Percentiles rank a stretch among this genome's conserved stretches.
phyloP scores from a whole-genome alignment of 352 stramenopile genomes.

The Phytophthora nicotianae region DNA sequence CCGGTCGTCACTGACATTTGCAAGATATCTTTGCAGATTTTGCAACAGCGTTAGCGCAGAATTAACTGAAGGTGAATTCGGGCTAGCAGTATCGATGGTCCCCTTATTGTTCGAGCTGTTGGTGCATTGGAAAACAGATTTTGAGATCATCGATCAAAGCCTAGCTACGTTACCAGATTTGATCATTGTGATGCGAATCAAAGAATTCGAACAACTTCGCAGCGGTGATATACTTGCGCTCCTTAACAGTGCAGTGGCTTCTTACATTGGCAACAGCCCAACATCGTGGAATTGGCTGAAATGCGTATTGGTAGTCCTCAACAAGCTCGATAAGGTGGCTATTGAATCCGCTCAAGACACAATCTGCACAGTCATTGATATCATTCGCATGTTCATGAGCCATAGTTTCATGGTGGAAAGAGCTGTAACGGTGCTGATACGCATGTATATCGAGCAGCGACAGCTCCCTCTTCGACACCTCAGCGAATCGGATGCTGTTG shows the following conservation, averaged over 20 bases:
- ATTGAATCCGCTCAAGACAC: slow-evolving; percentile 14
- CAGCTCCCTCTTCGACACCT: slow-evolving; percentile 21
- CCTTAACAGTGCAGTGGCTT: slow-evolving; percentile 13
- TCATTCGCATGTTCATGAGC: slow-evolving; percentile 30
- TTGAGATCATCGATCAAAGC: slow-evolving; percentile 24
- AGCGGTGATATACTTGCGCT: slow-evolving; percentile 12
- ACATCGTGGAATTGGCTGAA: slow-evolving; percentile 34
- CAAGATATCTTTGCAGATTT: slow-evolving; percentile 15
- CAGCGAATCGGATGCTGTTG: slow-evolving; percentile 18
- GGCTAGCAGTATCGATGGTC: slow-evolving; percentile 9
- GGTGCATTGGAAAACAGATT: slow-evolving; percentile 26
- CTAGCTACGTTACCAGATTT: slow-evolving; percentile 11
- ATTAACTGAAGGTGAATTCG: slow-evolving; percentile 2
- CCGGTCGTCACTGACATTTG: slow-evolving; percentile 25
- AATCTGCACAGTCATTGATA: slow-evolving; percentile 4
- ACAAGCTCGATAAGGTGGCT: slow-evolving; percentile 9
- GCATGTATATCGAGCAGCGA: slow-evolving; percentile 18
- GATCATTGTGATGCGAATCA: background rate
- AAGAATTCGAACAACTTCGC: background rate
- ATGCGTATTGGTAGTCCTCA: slow-evolving; percentile 11
- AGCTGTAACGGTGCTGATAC: slow-evolving; percentile 12
- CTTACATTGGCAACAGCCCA: slow-evolving; percentile 14
- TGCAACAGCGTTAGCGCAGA: slow-evolving; percentile 25
- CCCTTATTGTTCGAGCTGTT: slow-evolving; percentile 24
- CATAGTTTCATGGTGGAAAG: slow-evolving; percentile 33